Evolutionary conservation across 169 alveolate species (phyloP).

Genomic region (Plasmodium vivax): DNA sequence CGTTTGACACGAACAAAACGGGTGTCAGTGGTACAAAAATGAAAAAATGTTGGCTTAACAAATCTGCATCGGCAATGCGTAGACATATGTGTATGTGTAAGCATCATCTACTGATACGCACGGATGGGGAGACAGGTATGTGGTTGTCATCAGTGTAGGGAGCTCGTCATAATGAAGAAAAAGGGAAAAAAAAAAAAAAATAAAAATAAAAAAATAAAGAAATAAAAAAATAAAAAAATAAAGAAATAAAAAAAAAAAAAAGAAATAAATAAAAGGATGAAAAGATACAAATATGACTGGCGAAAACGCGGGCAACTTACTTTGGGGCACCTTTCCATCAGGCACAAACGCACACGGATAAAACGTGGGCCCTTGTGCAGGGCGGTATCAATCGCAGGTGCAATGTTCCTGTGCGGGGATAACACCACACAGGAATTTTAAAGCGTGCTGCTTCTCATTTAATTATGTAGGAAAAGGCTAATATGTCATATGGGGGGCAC

Average conservation of each 20-base stretch:
- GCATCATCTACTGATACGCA: neutral
- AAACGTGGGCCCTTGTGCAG: neutral
- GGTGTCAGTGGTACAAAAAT: neutral
- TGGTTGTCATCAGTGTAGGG: neutral
- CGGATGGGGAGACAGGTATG: neutral
- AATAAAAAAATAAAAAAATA: neutral
- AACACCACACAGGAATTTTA: neutral
- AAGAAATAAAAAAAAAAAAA: neutral
- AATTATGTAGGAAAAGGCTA: neutral
- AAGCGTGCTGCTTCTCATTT: neutral
- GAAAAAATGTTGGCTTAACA: neutral
- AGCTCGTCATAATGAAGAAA: neutral
- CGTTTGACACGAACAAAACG: neutral
- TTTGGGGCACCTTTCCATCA: neutral
- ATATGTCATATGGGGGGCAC: neutral
- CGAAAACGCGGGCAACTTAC: neutral
- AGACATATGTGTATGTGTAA: neutral
- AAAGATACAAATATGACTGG: neutral
- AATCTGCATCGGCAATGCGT: neutral
- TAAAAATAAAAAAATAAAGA: neutral
- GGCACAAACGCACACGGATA: neutral
- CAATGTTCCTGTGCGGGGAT: neutral
- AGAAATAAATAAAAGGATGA: neutral
- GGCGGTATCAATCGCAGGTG: neutral
- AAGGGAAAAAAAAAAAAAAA: neutral